Evolutionary conservation across 2,329 filamentous ascomycete species (phyloP), one percentile per base, ranked within the genome.

Genomic region (Dactylellina drechsleri): DNA sequence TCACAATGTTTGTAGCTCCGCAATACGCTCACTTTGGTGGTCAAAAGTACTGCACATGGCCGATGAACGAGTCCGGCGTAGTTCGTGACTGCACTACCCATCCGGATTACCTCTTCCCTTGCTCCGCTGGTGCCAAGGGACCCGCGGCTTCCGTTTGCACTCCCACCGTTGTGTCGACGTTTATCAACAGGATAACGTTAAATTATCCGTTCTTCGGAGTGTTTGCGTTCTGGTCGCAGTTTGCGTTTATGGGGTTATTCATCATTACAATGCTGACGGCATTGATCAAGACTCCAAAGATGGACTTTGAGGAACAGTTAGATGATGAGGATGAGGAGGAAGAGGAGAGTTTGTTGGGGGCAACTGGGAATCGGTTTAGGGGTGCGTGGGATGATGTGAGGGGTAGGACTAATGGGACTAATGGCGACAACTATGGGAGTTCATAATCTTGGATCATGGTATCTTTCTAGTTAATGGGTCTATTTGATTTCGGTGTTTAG

Each of bases 181-280:
- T 99, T 82, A 85, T 99, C 77, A 97, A 98, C 82, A 89, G 93
- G 52, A 88, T 97, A 75, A 93, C 92, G 20, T 87, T 97, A 80
- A 97, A 96, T 81, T 99, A 95, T 86, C 93, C 95, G 4, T 92
- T 97, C 81, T 96, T 99, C 80, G 95, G 95, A 10, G 89, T 90
- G 10, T 84, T 98, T n/a, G 87, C 92, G 78, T 99, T 98, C 82
- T 99, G 93, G 93, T 92, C 93, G 0, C 95, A 99, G 80, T 98
- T 97, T 80, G 91, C 87, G 12, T 98, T 99, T 83, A 83, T 99
- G 50, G 90, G 83, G 40, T 85, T 97, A 18, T 97, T 96, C 82
- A 82, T 97, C 8, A 83, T 97, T 65, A 89, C 96, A 12, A 91
- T 97, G 78, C 72, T 92, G 20, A 91, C 91, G 0, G 88, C 91